Conservation (phyloP, 345 rosid genomes). For the Conringia planisiliqua region DNA sequence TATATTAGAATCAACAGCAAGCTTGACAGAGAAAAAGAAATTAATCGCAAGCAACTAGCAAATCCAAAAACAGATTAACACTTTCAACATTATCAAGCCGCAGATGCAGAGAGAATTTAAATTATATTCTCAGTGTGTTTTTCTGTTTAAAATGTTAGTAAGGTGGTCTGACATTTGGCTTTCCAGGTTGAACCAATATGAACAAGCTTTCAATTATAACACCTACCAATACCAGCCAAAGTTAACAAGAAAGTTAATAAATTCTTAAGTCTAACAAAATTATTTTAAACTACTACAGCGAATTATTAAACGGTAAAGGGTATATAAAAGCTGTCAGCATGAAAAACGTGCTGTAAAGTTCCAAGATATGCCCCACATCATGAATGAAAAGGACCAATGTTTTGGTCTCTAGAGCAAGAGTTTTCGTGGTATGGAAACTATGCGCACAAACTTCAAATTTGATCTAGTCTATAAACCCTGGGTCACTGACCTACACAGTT, state of each 20-base stretch:
- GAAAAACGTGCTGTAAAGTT: not conserved
- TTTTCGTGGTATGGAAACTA: not conserved
- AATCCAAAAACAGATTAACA: not conserved
- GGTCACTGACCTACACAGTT: not conserved
- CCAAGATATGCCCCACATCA: not conserved
- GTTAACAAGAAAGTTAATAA: constrained; percentile 8
- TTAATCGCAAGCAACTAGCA: not conserved
- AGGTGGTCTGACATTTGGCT: constrained; percentile 12
- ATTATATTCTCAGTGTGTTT: not conserved
- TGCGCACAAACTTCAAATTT: not conserved
- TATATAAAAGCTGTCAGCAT: not conserved
- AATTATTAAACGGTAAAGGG: not conserved
- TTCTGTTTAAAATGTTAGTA: not conserved
- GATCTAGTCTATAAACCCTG: not conserved
- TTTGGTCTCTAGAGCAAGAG: not conserved
- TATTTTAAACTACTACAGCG: not conserved
- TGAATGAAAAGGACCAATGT: not conserved
- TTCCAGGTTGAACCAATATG: not conserved
- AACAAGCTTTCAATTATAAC: constrained; percentile 4
- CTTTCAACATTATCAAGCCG: constrained; percentile 1
- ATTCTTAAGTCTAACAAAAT: not conserved
- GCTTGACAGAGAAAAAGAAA: constrained; percentile 2
- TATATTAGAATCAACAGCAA: constrained; percentile 19
- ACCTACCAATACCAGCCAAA: not conserved
- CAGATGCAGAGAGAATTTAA: constrained; percentile 3